Conservation (phyloP, 495 filamentous ascomycete species). For the Haplographium delicatum region DNA sequence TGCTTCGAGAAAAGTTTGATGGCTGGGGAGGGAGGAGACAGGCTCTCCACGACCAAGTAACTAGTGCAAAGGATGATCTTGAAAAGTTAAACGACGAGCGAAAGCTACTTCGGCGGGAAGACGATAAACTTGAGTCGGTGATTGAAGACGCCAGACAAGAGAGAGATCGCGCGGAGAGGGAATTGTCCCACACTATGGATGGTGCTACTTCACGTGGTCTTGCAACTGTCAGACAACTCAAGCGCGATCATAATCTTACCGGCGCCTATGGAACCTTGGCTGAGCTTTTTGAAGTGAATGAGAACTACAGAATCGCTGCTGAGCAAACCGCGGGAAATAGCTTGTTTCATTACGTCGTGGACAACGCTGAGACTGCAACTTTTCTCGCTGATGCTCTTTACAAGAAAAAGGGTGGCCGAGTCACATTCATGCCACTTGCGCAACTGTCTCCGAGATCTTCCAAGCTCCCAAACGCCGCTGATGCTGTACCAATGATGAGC, state of each 20-base stretch:
- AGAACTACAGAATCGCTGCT: constrained; percentile 83
- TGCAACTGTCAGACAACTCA: constrained; percentile 72
- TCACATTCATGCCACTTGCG: constrained; percentile 93
- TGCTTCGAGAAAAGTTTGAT: constrained; percentile 67
- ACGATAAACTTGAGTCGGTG: constrained; percentile 75
- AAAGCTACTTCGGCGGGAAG: constrained; percentile 88
- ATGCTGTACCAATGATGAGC: constrained; percentile 79
- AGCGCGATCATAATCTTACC: constrained; percentile 65
- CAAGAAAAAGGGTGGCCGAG: constrained; percentile 73
- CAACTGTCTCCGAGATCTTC: constrained; percentile 60
- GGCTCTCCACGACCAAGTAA: constrained; percentile 63
- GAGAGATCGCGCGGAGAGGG: constrained; percentile 67
- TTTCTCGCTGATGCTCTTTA: constrained; percentile 73
- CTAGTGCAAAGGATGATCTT: constrained; percentile 72
- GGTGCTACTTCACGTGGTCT: constrained; percentile 77
- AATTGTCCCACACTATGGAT: constrained; percentile 83
- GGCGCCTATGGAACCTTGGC: constrained; percentile 93
- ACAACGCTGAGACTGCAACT: constrained; percentile 84
- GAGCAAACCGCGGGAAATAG: constrained; percentile 91
- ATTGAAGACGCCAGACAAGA: constrained; percentile 70
- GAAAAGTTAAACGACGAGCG: constrained; percentile 80
- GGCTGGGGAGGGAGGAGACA: constrained; percentile 70
- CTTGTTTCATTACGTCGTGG: constrained; percentile 94
- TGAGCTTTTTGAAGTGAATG: constrained; percentile 79
- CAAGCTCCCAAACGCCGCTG: constrained; percentile 78